Evolutionary conservation across 2,329 filamentous ascomycete species (phyloP).

Genomic region (Monilinia vaccinii-corymbosi): DNA sequence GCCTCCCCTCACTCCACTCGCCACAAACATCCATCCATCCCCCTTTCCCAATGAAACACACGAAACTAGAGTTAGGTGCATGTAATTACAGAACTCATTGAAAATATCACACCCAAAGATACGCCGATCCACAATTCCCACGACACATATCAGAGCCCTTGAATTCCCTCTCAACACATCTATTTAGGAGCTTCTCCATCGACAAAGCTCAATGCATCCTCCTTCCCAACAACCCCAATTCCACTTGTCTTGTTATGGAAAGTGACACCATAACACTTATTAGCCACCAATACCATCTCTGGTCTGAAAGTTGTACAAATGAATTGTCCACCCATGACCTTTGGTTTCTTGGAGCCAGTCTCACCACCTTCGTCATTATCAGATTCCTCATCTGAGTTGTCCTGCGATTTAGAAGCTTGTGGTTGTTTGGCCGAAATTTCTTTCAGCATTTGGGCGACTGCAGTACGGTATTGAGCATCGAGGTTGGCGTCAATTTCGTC

Average conservation of each 20-base stretch:
- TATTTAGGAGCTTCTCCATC: constrained; percentile 57
- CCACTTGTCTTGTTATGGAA: constrained; percentile 91
- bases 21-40: background rate
- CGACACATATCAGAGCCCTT: background rate
- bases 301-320: constrained; percentile 98
- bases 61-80: background rate
- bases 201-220: constrained; percentile 87
- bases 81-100: background rate
- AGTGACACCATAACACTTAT: constrained; percentile 95
- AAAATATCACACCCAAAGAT: background rate
- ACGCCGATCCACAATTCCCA: background rate
- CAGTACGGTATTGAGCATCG: constrained; percentile 94
- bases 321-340: constrained; percentile 58
- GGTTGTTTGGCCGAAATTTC: constrained; percentile 55
- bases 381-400: constrained; percentile 28
- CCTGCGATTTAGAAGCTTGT: background rate
- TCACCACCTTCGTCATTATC: constrained; percentile 30
- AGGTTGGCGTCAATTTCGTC: constrained; percentile 98
- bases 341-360: constrained; percentile 16
- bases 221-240: constrained; percentile 80
- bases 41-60: background rate
- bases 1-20: background rate
- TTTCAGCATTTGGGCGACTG: constrained; percentile 81
- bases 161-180: background rate
- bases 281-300: constrained; percentile 89